Percentiles rank a stretch among this genome's conserved stretches.
Conservation (phyloP, 768 basidiomycete genomes). For the Hemileccinum impolitum region DNA sequence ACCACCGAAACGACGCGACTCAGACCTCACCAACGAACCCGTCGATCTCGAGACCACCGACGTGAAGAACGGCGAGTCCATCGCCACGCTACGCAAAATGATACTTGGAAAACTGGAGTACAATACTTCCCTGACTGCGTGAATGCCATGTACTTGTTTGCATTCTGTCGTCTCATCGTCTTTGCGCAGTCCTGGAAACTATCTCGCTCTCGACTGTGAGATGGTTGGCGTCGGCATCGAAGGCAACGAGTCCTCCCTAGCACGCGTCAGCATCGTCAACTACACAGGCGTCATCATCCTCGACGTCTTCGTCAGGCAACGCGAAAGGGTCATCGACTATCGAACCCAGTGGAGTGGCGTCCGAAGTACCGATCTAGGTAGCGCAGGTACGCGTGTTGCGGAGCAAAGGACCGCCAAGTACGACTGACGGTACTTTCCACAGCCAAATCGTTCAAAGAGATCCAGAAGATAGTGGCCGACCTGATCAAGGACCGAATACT, state of each 20-base stretch:
- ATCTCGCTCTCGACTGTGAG: constrained; percentile 90
- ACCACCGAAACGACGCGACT: not conserved
- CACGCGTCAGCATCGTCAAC: constrained; percentile 88
- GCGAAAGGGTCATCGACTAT: constrained; percentile 89
- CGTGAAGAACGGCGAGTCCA: constrained; percentile 47
- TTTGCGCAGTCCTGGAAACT: constrained; percentile 56
- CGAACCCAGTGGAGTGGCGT: constrained; percentile 89
- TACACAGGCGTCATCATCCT: constrained; percentile 76
- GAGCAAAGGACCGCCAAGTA: not conserved
- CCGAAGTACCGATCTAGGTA: constrained; percentile 65
- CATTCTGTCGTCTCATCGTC: constrained; percentile 3
- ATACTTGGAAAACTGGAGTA: constrained; percentile 45
- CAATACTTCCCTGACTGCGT: constrained; percentile 42
- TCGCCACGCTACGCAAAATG: constrained; percentile 48
- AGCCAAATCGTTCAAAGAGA: constrained; percentile 77
- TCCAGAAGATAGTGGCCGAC: constrained; percentile 76
- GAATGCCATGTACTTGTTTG: constrained; percentile 23
- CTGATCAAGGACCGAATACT: constrained; percentile 75
- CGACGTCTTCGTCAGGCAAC: constrained; percentile 83
- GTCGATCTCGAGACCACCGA: constrained; percentile 24
- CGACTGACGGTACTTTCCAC: not conserved
- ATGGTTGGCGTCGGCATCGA: constrained; percentile 96
- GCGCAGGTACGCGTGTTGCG: constrained; percentile 41
- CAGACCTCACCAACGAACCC: constrained; percentile 1
- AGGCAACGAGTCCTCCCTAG: constrained; percentile 78